These are phyloP conservation scores for Bodo saltans DNA, from an alignment of 78 protist species.

Conservation along the genomic window DNA sequence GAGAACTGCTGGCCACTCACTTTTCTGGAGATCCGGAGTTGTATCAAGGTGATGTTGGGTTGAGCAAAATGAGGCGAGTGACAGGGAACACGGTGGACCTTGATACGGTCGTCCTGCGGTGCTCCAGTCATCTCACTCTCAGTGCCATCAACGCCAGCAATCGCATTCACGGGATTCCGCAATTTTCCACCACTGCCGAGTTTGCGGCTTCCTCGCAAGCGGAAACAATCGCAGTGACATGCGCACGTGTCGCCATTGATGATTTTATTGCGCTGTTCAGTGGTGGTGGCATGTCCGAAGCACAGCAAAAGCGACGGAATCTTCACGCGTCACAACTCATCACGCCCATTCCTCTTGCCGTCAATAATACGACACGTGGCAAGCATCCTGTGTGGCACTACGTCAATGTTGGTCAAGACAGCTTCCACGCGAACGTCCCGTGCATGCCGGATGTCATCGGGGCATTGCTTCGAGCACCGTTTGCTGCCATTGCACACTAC, in stretches of 20 bases:
- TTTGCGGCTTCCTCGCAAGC: not conserved
- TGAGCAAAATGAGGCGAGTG: not conserved
- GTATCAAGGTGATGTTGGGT: not conserved
- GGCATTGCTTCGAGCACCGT: slow-evolving; percentile 7
- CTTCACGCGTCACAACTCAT: not conserved
- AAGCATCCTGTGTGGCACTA: not conserved
- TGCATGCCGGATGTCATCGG: not conserved
- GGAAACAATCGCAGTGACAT: not conserved
- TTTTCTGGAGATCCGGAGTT: not conserved
- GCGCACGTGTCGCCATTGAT: not conserved
- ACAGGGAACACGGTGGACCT: slow-evolving; percentile 27
- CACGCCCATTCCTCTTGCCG: not conserved
- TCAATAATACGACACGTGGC: not conserved
- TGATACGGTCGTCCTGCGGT: slow-evolving; percentile 22
- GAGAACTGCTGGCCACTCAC: not conserved
- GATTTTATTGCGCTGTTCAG: not conserved
- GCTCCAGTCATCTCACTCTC: not conserved
- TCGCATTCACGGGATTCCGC: not conserved
- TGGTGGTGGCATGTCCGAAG: not conserved
- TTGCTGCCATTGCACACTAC: not conserved
- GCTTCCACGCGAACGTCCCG: slow-evolving; percentile 18
- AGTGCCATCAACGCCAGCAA: not conserved
- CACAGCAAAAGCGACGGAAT: not conserved
- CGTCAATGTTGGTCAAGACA: not conserved
- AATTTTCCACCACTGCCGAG: not conserved